Conservation (phyloP, 1,139 yeast genomes). For the Protomyces gravidus region DNA sequence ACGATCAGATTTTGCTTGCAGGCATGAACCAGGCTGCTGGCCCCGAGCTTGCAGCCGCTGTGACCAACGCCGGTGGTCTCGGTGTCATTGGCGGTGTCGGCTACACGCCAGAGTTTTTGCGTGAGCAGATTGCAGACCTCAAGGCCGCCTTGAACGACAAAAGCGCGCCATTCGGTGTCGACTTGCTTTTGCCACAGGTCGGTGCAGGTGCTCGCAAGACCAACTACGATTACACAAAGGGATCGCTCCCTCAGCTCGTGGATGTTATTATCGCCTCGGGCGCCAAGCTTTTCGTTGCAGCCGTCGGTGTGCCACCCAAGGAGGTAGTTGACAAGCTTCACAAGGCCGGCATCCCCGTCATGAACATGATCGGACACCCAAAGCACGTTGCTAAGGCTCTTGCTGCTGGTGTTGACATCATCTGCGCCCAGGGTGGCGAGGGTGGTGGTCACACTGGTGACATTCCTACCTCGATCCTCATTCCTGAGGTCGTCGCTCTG, state of each 20-base stretch:
- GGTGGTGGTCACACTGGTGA: constrained; percentile 49
- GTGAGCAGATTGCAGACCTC: constrained; percentile 36
- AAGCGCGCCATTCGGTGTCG: constrained; percentile 37
- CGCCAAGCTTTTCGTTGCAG: constrained; percentile 38
- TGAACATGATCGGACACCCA: constrained; percentile 47
- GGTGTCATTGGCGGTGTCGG: constrained; percentile 38
- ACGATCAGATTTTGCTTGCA: neutral
- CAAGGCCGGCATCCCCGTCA: constrained; percentile 48
- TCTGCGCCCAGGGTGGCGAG: constrained; percentile 50
- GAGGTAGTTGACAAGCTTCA: constrained; percentile 46
- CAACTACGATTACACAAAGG: constrained; percentile 38
- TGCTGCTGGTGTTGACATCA: constrained; percentile 44
- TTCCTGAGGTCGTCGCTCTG: constrained; percentile 44
- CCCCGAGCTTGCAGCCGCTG: constrained; percentile 38
- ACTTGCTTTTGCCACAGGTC: constrained; percentile 37
- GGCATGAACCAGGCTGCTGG: constrained; percentile 31
- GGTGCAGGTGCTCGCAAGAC: constrained; percentile 39
- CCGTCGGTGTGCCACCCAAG: constrained; percentile 47
- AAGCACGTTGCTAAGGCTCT: constrained; percentile 46
- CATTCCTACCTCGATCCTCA: constrained; percentile 34
- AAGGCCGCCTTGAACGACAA: constrained; percentile 32
- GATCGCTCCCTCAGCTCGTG: constrained; percentile 35
- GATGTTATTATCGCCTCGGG: constrained; percentile 36
- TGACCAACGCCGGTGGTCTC: constrained; percentile 39
- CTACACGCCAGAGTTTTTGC: constrained; percentile 37